Evolutionary conservation across 495 filamentous ascomycete species (phyloP), one percentile per base, ranked within the genome.

Genomic region (Penicillium atrosanguineum): DNA sequence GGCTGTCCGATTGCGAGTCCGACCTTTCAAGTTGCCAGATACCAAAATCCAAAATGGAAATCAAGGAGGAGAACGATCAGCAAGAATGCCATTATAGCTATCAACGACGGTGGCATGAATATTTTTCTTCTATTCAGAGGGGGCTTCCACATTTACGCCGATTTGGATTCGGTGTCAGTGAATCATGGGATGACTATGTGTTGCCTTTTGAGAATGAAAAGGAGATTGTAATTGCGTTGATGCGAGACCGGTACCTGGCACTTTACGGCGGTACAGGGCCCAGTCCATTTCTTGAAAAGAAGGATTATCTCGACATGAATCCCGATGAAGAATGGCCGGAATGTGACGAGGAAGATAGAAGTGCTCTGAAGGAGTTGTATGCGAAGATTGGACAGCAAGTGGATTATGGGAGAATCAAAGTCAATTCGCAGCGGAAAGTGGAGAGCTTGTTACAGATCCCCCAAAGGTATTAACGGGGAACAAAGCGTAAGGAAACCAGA

Each of bases 141-240:
- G 44, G 37, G 26, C 49, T 52, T 28, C 49, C 41, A 45, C 44
- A 52, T 37, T 29, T 52, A 19, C 49, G 49, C 25, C 41, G 44
- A 41, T 52, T 52, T 43, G 26, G 49, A 39, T 44, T 52, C 29
- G 49, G 49, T 20, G 12, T 41, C 44, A 52, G 49, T 52, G 36
- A 36, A 23, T 45, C 26, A 29, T 37, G 21, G 29, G 20, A 52
- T 45, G 25, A 1, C 1, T 12, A 2, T 12, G 31, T 34, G 8
- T 34, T 52, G 44, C 49, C 41, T 38, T 52, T 52, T 45, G 41
- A 52, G 49, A 28, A 39, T 28, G 49, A 52, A 41, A 52, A 7
- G 41, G 41, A 52, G 44, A 52, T 52, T 14, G 36, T 44, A 41
- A 18, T 34, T 18, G 49, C 40, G 41, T 41, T 52, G 41, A 44